Evolutionary conservation across 73 alveolate species (phyloP), one percentile per base, ranked within the genome.

Genomic region (Paramecium bursaria): DNA sequence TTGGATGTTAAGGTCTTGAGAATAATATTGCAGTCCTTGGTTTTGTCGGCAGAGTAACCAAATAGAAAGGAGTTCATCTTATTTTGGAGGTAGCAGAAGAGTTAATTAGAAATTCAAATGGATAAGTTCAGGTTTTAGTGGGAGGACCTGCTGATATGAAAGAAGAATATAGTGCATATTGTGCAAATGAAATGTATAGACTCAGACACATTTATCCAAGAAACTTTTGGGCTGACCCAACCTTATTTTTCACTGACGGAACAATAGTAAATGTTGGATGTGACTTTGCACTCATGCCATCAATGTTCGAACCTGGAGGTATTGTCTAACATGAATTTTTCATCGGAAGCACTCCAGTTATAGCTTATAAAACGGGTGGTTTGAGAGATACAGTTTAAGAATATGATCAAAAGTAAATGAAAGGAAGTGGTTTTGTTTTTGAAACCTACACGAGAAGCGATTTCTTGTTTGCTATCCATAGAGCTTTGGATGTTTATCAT

Each of bases 231-330:
- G 99, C 99, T 1, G 97, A 92, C 51, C 99, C 99, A 11, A 95
- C 93, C 53, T 94, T 91, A 73, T 97, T 96, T 95, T 97, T 97
- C 80, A 90, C 93, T 15, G 99, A 96, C 75, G 99, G 98, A 6
- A 94, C 99, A 9, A 67, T 92, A 39, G 94, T 97, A 17, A 95
- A 95, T 86, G 89, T 95, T 29, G 99, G 99, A 1, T 75, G 97
- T 73, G 99, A 97, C 85, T 97, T 90, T 86, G 99, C 98, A 22
- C 76, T 97, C 51, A 97, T 97, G 99, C 99, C 99, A 42, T 87
- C 97, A 3, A 61, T 90, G 50, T 97, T 97, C 75, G 99, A 97
- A 80, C 99, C 99, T 14, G 99, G 99, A 50, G 99, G 99, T 60
- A 97, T 97, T 26, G 99, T 97, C 3, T 94, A 97, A 75, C 99